Evolutionary conservation across 2,329 filamentous ascomycete species (phyloP), one percentile per base, ranked within the genome.

Genomic region (Pseudogymnoascus verrucosus): DNA sequence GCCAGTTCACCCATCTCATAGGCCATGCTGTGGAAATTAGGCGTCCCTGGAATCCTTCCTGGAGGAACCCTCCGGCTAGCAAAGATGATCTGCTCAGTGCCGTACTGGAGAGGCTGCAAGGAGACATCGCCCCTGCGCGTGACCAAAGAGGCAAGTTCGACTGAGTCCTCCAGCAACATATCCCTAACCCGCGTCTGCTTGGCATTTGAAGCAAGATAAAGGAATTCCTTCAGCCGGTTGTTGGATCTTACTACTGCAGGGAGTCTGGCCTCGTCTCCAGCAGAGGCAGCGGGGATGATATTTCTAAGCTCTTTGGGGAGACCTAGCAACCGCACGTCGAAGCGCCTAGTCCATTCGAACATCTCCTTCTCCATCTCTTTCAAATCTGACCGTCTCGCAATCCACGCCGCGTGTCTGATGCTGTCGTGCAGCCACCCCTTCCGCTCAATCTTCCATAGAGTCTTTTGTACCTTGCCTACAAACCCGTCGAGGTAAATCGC

Each of bases 321-420:
- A 42, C 63, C 61, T 8, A 61, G 21, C 19, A 64, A 26, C 37
- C 63, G 37, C 21, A 63, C 44, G 23, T 63, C 31, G 36, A 64
- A 64, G 26, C 61, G 61, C 37, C 31, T 54, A 11, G 42, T 42
- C 42, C 63, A 62, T 36, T 64, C 59, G n/a, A 62, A 62, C 19
- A 64, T 31, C 60, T 62, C 60, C 36, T 23, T 36, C 31, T 64
- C 60, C 60, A 64, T 47, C 5, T 62, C 40, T 39, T 62, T 23
- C 60, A 64, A 34, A 37, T 64, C 63, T 54, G 60, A 26, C 7
- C 42, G 59, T 23, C 63, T 36, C 16, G 31, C 19, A 36, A 62
- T 36, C 63, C 63, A 64, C 16, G 51, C 14, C n/a, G 44, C 16
- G 8, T 23, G 60, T 5, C 34, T 62, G 26, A 61, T 37, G 60